A percentile compares a stretch with the other conserved stretches of the same genome.
These are phyloP conservation scores for Aegilops speltoides DNA, from an alignment of 176 grass and related monocot genomes.

Conservation along the genomic window DNA sequence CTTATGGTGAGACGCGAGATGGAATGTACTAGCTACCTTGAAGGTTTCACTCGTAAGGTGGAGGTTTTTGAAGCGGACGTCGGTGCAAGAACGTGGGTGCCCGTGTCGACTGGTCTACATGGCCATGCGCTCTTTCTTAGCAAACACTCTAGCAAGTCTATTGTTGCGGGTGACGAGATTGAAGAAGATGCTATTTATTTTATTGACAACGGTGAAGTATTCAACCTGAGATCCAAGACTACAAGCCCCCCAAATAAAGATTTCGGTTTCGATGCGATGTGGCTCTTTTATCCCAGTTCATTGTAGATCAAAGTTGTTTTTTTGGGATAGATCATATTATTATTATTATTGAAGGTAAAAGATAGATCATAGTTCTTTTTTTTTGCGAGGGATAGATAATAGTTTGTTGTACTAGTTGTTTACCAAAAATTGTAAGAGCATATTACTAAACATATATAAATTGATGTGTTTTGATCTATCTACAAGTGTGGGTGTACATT, in stretches of 20 bases:
- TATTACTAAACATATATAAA: too few relatives aligned
- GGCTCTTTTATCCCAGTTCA: not conserved
- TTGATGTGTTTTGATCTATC: too few relatives aligned
- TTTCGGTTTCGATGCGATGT: not conserved
- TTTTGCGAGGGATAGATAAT: too few relatives aligned
- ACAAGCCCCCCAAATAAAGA: not conserved
- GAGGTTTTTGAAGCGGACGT: not conserved
- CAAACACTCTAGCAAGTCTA: not conserved
- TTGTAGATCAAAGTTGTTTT: not conserved
- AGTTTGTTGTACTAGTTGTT: too few relatives aligned
- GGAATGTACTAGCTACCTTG: not conserved
- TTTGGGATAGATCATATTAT: not conserved
- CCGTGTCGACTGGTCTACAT: not conserved
- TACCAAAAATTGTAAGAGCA: too few relatives aligned
- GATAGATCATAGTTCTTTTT: too few relatives aligned
- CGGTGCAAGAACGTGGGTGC: not conserved
- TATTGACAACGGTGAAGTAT: not conserved
- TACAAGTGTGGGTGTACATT: too few relatives aligned
- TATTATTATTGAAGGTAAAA: too few relatives aligned
- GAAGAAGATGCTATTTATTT: not conserved
- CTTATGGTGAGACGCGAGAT: not conserved
- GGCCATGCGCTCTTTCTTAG: not conserved
- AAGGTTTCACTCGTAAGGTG: not conserved
- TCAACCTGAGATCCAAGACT: not conserved
- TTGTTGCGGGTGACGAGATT: not conserved